phyloP scores from a whole-genome alignment of 106 monocot genomes.

The Acorus calamus region DNA sequence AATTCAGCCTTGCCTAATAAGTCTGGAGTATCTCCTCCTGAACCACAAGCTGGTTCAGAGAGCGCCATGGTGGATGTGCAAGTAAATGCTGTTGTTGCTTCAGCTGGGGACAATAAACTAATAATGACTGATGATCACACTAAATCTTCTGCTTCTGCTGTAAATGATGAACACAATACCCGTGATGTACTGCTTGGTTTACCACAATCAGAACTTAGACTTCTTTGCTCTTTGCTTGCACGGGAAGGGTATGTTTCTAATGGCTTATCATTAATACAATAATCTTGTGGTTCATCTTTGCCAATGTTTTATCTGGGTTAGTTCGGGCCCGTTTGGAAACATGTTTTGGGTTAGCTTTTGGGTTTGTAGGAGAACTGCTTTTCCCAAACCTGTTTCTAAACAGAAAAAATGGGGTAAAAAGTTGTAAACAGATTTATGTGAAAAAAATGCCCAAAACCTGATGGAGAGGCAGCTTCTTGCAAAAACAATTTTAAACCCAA shows the following conservation, averaged over 20 bases:
- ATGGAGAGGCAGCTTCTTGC: too few relatives aligned
- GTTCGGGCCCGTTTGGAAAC: too few relatives aligned
- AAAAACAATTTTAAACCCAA: too few relatives aligned
- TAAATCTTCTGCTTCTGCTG: constrained; percentile 1
- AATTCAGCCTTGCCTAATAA: constrained; percentile 36
- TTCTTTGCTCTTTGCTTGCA: constrained; percentile 88
- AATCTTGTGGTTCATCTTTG: too few relatives aligned
- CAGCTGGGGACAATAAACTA: constrained; percentile 14
- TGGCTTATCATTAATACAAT: background rate
- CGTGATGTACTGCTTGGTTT: constrained; percentile 41
- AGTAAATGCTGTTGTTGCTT: constrained; percentile 13
- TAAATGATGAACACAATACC: constrained; percentile 14
- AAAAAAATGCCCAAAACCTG: too few relatives aligned
- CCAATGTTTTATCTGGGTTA: too few relatives aligned
- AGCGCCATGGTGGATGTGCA: constrained; percentile 32
- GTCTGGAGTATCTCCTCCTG: constrained; percentile 22
- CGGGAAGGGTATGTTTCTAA: constrained; percentile 75
- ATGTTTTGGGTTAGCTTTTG: too few relatives aligned
- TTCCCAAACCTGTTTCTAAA: too few relatives aligned
- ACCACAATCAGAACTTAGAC: constrained; percentile 65
- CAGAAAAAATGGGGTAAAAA: too few relatives aligned
- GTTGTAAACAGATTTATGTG: too few relatives aligned
- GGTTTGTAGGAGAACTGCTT: too few relatives aligned
- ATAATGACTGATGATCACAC: constrained; percentile 14
- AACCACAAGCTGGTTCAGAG: constrained; percentile 44